Conservation (phyloP, 208 protist genomes). For the Crithidia sp. region DNA sequence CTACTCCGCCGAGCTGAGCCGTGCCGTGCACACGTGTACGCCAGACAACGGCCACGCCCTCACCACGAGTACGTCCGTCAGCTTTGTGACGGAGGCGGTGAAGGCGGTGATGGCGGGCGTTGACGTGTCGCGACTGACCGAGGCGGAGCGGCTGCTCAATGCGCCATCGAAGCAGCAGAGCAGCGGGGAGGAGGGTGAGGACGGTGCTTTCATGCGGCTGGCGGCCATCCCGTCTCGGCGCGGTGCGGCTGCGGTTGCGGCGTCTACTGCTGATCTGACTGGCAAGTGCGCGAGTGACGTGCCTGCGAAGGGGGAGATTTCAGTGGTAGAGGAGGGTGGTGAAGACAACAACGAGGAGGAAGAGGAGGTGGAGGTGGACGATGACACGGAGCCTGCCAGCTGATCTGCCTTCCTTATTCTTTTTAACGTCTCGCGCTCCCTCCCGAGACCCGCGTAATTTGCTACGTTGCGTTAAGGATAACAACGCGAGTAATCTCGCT, state of each 20-base stretch:
- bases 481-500: too few species aligned
- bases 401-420: too few species aligned
- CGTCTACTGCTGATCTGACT: background rate
- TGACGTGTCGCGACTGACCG: constrained; percentile 44
- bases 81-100: constrained; percentile 46
- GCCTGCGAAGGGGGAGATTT: background rate
- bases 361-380: background rate
- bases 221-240: constrained; percentile 17
- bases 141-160: constrained; percentile 44
- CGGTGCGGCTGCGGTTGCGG: background rate
- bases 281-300: background rate
- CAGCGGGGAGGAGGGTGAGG: constrained; percentile 3
- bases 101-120: constrained; percentile 37
- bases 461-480: too few species aligned
- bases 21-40: constrained; percentile 35
- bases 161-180: background rate
- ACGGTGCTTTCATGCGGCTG: constrained; percentile 47
- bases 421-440: too few species aligned
- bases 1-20: constrained; percentile 59
- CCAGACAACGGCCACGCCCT: constrained; percentile 49
- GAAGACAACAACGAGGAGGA: background rate
- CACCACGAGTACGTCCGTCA: constrained; percentile 51
- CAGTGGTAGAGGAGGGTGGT: background rate
- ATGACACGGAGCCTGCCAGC: too few species aligned
- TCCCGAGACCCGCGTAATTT: too few species aligned